phyloP scores from a whole-genome alignment of 441 rosid species.

The Corymbia citriodora region DNA sequence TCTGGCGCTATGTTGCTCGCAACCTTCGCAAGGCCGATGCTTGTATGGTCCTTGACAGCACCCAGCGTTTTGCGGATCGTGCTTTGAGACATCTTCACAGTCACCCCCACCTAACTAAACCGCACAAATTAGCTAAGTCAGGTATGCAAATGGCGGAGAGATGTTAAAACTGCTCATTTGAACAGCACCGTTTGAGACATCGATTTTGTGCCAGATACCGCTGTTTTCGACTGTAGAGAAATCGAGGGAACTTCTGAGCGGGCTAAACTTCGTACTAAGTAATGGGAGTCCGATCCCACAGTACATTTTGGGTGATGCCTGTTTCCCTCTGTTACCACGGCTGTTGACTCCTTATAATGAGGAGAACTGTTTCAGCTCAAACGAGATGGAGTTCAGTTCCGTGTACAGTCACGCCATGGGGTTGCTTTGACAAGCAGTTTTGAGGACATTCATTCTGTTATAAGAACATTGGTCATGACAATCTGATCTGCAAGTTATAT shows the following conservation, averaged over 20 bases:
- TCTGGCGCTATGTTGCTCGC: constrained; percentile 90
- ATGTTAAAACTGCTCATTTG: too few species aligned
- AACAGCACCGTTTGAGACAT: background rate
- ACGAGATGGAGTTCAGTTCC: constrained; percentile 40
- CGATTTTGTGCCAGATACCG: constrained; percentile 40
- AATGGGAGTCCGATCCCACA: constrained; percentile 45
- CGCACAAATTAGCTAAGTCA: background rate
- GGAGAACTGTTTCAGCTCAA: constrained; percentile 31
- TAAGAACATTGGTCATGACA: too few species aligned
- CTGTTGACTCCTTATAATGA: constrained; percentile 60
- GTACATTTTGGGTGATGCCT: too few species aligned
- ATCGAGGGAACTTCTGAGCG: constrained; percentile 35
- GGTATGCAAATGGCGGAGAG: background rate
- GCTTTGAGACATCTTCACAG: constrained; percentile 64
- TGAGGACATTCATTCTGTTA: too few species aligned
- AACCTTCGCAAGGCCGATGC: constrained; percentile 82
- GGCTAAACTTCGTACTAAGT: constrained; percentile 27
- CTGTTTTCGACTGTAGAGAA: constrained; percentile 38
- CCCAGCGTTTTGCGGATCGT: constrained; percentile 85
- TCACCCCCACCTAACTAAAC: constrained; percentile 5
- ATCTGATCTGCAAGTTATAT: too few species aligned
- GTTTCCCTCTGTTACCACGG: too few species aligned
- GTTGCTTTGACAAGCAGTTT: background rate
- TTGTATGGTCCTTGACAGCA: constrained; percentile 84
- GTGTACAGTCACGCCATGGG: constrained; percentile 37